Evolutionary conservation across 2,329 filamentous ascomycete genomes (phyloP).

Genomic region (Fusarium haematococcum): DNA sequence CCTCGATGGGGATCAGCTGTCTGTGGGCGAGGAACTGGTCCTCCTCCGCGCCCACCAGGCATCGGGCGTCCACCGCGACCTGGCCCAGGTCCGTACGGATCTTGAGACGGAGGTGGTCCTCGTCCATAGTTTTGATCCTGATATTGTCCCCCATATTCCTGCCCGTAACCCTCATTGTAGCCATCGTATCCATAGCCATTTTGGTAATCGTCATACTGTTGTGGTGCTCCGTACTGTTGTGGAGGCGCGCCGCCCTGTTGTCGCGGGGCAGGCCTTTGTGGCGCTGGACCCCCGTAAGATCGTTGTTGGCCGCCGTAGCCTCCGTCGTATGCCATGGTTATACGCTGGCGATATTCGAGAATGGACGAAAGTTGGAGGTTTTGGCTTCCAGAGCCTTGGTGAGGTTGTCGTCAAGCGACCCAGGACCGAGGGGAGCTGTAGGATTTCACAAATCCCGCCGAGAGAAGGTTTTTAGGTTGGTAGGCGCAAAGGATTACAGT

Average conservation of each 20-base stretch:
- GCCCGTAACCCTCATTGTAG: constrained; percentile 55
- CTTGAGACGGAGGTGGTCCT: constrained; percentile 56
- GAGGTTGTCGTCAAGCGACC: constrained; percentile 8
- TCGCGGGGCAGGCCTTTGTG: constrained; percentile 56
- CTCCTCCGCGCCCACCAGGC: constrained; percentile 59
- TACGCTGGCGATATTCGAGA: constrained; percentile 55
- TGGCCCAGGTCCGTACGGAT: constrained; percentile 57
- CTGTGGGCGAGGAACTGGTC: constrained; percentile 56
- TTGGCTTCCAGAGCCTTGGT: constrained; percentile 5
- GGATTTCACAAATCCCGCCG: not conserved
- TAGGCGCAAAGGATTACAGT: constrained; percentile 39
- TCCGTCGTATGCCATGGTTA: constrained; percentile 67
- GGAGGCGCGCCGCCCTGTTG: constrained; percentile 46
- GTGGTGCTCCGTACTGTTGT: constrained; percentile 52
- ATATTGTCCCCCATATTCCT: constrained; percentile 56
- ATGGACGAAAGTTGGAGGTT: not conserved
- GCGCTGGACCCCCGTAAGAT: constrained; percentile 61
- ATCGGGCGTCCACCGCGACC: constrained; percentile 56
- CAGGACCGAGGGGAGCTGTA: constrained; percentile 1
- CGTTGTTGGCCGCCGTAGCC: constrained; percentile 58
- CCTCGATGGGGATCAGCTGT: constrained; percentile 53
- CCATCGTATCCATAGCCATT: constrained; percentile 60
- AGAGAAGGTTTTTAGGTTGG: constrained; percentile 1
- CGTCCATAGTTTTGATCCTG: constrained; percentile 60
- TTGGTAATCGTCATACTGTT: constrained; percentile 60